A percentile compares a stretch with the other conserved stretches of the same genome.
These are phyloP conservation scores for Tricholoma terreum DNA, from an alignment of 768 basidiomycete genomes.

Conservation along the genomic window DNA sequence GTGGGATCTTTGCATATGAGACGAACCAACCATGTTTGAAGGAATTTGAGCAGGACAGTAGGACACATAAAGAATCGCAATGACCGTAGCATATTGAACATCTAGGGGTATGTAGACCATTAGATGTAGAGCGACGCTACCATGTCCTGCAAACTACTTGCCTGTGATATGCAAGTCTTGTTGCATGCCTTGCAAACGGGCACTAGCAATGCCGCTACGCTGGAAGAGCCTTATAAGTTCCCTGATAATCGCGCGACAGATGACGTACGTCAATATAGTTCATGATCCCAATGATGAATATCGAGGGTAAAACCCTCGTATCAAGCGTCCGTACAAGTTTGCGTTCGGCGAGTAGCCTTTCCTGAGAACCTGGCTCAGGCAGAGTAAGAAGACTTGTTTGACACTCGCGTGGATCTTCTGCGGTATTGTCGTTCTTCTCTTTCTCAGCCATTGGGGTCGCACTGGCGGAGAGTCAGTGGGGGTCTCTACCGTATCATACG, in stretches of 20 bases:
- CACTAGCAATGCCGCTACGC: slow-evolving; percentile 50
- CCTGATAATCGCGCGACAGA: background rate
- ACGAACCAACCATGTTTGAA: slow-evolving; percentile 54
- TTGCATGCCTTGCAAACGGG: slow-evolving; percentile 49
- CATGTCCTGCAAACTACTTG: slow-evolving; percentile 10
- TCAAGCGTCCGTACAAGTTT: slow-evolving; percentile 57
- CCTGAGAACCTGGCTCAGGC: slow-evolving; percentile 23
- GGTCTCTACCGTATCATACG: background rate
- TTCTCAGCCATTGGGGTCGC: slow-evolving; percentile 5
- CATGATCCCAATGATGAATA: slow-evolving; percentile 60
- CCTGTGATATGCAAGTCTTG: slow-evolving; percentile 46
- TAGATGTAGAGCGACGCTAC: background rate
- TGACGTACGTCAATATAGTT: slow-evolving; percentile 62
- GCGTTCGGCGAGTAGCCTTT: slow-evolving; percentile 36
- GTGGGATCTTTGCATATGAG: background rate
- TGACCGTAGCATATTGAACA: slow-evolving; percentile 48
- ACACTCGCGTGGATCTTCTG: slow-evolving; percentile 10
- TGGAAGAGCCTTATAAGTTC: slow-evolving; percentile 13
- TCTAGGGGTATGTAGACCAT: slow-evolving; percentile 35
- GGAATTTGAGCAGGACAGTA: slow-evolving; percentile 66
- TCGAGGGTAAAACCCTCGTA: slow-evolving; percentile 50
- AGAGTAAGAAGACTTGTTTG: slow-evolving; percentile 1
- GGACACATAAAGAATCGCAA: slow-evolving; percentile 54
- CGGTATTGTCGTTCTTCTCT: slow-evolving; percentile 15
- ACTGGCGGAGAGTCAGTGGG: slow-evolving; percentile 1